These are phyloP conservation scores for Naganishia vaughanmartiniae DNA, from an alignment of 768 basidiomycete species.

Conservation along the genomic window DNA sequence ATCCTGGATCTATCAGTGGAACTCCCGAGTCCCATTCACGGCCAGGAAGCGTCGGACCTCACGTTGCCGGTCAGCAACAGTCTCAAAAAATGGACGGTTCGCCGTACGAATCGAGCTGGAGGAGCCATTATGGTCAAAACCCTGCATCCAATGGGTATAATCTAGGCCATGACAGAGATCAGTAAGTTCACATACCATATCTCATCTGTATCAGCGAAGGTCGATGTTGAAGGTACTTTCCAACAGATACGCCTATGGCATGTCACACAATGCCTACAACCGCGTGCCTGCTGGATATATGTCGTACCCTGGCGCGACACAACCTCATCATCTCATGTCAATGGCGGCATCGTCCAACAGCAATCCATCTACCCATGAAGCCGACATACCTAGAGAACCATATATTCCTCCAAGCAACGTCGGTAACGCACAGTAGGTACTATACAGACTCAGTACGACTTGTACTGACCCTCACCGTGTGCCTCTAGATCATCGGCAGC, in stretches of 20 bases:
- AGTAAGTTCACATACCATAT: background rate
- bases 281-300: background rate
- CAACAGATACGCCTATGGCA: conserved; percentile 3
- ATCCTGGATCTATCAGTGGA: conserved; percentile 16
- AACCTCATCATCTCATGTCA: conserved; percentile 13
- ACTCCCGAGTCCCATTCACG: conserved; percentile 14
- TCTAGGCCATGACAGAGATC: background rate
- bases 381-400: conserved; percentile 13
- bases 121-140: conserved; percentile 17
- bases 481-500: conserved; percentile 3
- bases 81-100: conserved; percentile 12
- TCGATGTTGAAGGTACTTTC: background rate
- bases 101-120: conserved; percentile 22
- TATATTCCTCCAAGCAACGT: conserved; percentile 11
- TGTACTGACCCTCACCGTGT: background rate
- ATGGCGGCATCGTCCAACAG: background rate
- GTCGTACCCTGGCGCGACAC: conserved; percentile 5
- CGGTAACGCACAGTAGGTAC: conserved; percentile 1
- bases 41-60: conserved; percentile 12
- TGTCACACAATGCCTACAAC: conserved; percentile 13
- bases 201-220: background rate
- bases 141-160: conserved; percentile 1
- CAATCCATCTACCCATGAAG: background rate
- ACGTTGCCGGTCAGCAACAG: conserved; percentile 3
- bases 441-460: background rate